Conservation (phyloP, 2,329 filamentous ascomycete genomes). For the Emmonsiellopsis sp. region DNA sequence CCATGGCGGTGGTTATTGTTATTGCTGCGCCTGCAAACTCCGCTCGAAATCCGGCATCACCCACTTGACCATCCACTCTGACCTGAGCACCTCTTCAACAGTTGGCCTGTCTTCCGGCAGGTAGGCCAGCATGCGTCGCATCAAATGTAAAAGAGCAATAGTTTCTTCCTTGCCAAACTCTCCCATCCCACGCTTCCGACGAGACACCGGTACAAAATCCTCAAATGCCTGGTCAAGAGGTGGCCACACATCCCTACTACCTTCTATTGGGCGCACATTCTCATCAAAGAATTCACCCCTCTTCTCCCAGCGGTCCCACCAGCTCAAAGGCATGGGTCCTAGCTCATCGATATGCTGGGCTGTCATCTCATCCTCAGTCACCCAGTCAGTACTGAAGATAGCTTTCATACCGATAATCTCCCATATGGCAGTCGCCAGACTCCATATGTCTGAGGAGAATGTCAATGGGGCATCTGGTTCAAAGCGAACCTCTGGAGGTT, state of each 20-base stretch:
- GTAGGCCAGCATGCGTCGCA: constrained; percentile 8
- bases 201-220: constrained; percentile 9
- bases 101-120: constrained; percentile 7
- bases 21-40: no score
- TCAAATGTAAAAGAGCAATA: constrained; percentile 5
- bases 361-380: constrained; percentile 5
- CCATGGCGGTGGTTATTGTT: no score
- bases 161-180: constrained; percentile 9
- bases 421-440: constrained; percentile 18
- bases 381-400: constrained; percentile 9
- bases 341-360: constrained; percentile 12
- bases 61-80: constrained; percentile 12
- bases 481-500: constrained; percentile 18
- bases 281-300: constrained; percentile 10
- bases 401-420: constrained; percentile 21
- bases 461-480: constrained; percentile 12
- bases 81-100: constrained; percentile 6
- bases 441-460: constrained; percentile 21
- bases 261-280: constrained; percentile 8
- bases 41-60: constrained; percentile 1
- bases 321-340: constrained; percentile 13
- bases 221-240: constrained; percentile 13
- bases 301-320: constrained; percentile 14
- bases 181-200: constrained; percentile 6
- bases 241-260: constrained; percentile 10